Conservation (phyloP, 1,139 yeast species). For the Pneumocystis murina region DNA sequence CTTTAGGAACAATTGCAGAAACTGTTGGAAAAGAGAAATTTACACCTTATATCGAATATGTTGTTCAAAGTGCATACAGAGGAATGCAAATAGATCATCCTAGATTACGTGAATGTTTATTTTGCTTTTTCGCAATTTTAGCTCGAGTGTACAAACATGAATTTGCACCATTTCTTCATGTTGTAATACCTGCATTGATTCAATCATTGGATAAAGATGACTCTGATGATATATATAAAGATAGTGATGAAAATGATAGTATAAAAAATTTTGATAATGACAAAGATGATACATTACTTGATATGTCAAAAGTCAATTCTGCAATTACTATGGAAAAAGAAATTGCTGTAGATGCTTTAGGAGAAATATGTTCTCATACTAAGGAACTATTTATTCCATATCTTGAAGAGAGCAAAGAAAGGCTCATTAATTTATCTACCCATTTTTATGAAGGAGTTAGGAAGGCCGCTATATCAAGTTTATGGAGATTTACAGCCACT, state of each 20-base stretch:
- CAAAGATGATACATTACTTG: slow-evolving; percentile 31
- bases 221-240: slow-evolving; percentile 12
- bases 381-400: slow-evolving; percentile 66
- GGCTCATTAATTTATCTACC: slow-evolving; percentile 57
- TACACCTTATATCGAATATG: slow-evolving; percentile 71
- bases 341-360: slow-evolving; percentile 84
- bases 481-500: slow-evolving; percentile 72
- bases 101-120: slow-evolving; percentile 86
- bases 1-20: slow-evolving; percentile 86
- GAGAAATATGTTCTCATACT: slow-evolving; percentile 78
- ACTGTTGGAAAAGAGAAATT: slow-evolving; percentile 90
- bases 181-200: slow-evolving; percentile 70
- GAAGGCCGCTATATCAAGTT: slow-evolving; percentile 65
- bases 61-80: slow-evolving; percentile 74
- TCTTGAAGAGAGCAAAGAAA: slow-evolving; percentile 54
- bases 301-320: slow-evolving; percentile 71
- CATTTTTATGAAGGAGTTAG: slow-evolving; percentile 79
- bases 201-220: slow-evolving; percentile 56
- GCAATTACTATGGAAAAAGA: slow-evolving; percentile 95
- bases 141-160: slow-evolving; percentile 89
- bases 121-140: slow-evolving; percentile 85
- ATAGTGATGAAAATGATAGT: slow-evolving; percentile 2
- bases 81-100: slow-evolving; percentile 66
- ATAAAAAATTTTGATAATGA: slow-evolving; percentile 16
- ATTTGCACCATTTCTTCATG: slow-evolving; percentile 71